Evolutionary conservation across 768 basidiomycete species (phyloP).

Genomic region (Lactifluus hygrophoroides): DNA sequence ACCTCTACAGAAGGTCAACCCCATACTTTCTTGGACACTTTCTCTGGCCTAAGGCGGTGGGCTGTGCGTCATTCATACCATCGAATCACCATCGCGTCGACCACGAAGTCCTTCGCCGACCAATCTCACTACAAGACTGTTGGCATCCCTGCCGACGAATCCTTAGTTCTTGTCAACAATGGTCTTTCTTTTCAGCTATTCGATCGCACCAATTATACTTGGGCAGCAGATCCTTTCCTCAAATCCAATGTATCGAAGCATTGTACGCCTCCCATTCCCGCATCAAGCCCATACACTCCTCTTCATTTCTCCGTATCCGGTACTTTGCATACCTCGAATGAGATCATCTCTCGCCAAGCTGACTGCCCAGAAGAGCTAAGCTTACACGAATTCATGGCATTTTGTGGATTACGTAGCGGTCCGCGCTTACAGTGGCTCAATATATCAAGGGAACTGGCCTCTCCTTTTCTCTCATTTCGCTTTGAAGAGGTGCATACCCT

Average conservation of each 20-base stretch:
- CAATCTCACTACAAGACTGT: not conserved
- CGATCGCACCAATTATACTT: not conserved
- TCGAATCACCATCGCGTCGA: slow-evolving; percentile 8
- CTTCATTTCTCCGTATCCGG: not conserved
- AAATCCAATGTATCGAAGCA: not conserved
- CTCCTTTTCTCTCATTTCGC: slow-evolving; percentile 32
- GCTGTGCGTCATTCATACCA: not conserved
- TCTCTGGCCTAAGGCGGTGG: slow-evolving; percentile 2
- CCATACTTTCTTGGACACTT: not conserved
- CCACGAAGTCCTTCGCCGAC: not conserved
- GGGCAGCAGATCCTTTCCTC: not conserved
- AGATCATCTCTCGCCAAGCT: slow-evolving; percentile 34
- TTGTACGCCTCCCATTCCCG: not conserved
- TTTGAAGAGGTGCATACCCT: slow-evolving; percentile 35
- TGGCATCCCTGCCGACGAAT: not conserved
- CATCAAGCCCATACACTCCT: not conserved
- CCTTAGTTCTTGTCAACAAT: not conserved
- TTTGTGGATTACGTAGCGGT: slow-evolving; percentile 39
- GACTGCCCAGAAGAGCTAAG: slow-evolving; percentile 34
- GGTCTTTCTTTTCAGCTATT: slow-evolving; percentile 6
- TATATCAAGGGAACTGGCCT: slow-evolving; percentile 38
- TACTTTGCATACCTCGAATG: slow-evolving; percentile 30
- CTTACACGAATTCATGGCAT: slow-evolving; percentile 40
- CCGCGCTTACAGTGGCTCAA: slow-evolving; percentile 42
- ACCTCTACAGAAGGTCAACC: not conserved